phyloP scores from a whole-genome alignment of 1,284 basidiomycete genomes.

The Lentinula novae-zelandiae region DNA sequence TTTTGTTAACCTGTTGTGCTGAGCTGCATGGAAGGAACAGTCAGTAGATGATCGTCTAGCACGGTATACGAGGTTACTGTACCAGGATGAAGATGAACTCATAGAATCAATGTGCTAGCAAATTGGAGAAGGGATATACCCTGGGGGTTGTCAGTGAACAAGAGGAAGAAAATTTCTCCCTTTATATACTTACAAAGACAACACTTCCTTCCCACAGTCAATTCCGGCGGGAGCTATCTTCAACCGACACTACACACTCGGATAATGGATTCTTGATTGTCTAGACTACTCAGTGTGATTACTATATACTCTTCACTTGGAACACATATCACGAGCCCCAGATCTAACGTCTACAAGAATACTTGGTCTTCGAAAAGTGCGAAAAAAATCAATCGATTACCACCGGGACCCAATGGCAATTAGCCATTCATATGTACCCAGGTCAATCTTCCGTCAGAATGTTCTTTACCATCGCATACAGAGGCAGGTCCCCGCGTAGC shows the following conservation, averaged over 20 bases:
- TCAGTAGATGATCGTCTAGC: background rate
- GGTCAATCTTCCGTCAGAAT: conserved; percentile 25
- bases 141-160: conserved; percentile 19
- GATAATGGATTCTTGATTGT: background rate
- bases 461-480: conserved; percentile 36
- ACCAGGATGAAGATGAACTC: conserved; percentile 41
- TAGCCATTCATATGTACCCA: too few relatives aligned
- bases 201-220: conserved; percentile 2
- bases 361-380: background rate
- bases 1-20: conserved; percentile 50
- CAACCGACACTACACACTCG: background rate
- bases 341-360: too few relatives aligned
- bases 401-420: background rate
- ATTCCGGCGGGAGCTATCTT: background rate
- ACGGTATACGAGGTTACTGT: conserved; percentile 13
- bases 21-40: conserved; percentile 25
- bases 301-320: too few relatives aligned
- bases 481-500: conserved; percentile 48
- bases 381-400: conserved; percentile 7
- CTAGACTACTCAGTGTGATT: too few relatives aligned
- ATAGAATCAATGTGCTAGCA: conserved; percentile 39
- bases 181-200: conserved; percentile 3
- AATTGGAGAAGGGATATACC: conserved; percentile 3
- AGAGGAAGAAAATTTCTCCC: conserved; percentile 15
- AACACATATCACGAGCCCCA: too few relatives aligned